Percentiles rank a stretch among this genome's conserved stretches.
Conservation (phyloP, 2,329 filamentous ascomycete species). For the Penicillium sp. region DNA sequence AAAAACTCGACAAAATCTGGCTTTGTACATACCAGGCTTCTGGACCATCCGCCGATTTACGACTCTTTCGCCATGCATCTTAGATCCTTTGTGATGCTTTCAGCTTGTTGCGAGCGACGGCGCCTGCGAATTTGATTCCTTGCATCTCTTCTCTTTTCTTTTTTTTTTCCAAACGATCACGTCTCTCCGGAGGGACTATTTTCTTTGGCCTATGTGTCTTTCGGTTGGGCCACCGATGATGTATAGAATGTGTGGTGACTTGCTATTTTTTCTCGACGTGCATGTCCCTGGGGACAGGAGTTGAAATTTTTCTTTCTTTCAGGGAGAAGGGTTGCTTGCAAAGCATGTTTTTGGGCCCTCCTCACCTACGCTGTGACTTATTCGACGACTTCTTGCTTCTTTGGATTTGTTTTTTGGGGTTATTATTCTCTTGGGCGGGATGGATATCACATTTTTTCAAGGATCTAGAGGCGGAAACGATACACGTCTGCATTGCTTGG, state of each 20-base stretch:
- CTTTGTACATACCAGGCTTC: constrained; percentile 35
- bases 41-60: constrained; percentile 30
- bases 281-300: constrained; percentile 37
- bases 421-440: constrained; percentile 32
- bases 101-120: constrained; percentile 44
- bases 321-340: constrained; percentile 17
- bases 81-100: constrained; percentile 37
- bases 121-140: constrained; percentile 41
- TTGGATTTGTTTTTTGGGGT: constrained; percentile 26
- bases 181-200: constrained; percentile 38
- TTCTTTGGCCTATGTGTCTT: constrained; percentile 28
- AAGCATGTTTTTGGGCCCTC: constrained; percentile 26
- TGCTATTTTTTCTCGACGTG: constrained; percentile 31
- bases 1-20: constrained; percentile 29
- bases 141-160: constrained; percentile 27
- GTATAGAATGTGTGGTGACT: constrained; percentile 42
- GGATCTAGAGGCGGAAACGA: constrained; percentile 48
- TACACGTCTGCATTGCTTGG: constrained; percentile 47
- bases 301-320: constrained; percentile 34
- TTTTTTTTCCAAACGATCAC: constrained; percentile 31
- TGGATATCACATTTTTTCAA: constrained; percentile 36
- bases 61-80: constrained; percentile 33
- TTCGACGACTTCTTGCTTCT: constrained; percentile 27
- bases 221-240: constrained; percentile 36
- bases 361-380: constrained; percentile 30